Evolutionary conservation across 176 grass and related monocot genomes (phyloP).

Genomic region (Juncus effusus): DNA sequence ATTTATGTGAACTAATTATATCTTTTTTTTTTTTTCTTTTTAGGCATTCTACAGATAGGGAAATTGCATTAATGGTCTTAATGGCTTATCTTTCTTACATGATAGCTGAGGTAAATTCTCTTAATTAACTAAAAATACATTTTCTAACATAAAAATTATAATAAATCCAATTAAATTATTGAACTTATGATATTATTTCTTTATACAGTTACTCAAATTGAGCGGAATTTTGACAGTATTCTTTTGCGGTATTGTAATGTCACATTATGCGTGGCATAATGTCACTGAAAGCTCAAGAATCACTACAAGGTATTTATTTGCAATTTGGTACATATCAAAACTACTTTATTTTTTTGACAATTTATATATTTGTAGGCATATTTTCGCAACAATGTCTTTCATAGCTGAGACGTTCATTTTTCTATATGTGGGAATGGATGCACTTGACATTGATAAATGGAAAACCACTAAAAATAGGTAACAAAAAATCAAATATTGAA

Average conservation of each 20-base stretch:
- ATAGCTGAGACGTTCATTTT: conserved; percentile 89
- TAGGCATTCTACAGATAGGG: conserved; percentile 86
- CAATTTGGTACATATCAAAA: conserved; percentile 1
- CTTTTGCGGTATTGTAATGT: conserved; percentile 91
- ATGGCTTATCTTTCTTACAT: conserved; percentile 98
- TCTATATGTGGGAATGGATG: conserved; percentile 97
- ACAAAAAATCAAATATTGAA: background rate
- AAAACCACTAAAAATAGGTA: conserved; percentile 54
- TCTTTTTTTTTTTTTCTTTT: conserved; percentile 30
- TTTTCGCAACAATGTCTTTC: conserved; percentile 69
- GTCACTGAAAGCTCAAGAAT: conserved; percentile 77
- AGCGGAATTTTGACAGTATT: conserved; percentile 93
- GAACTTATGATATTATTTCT: conserved; percentile 5
- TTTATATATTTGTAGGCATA: conserved; percentile 47
- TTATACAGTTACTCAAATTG: conserved; percentile 46
- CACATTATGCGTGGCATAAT: conserved; percentile 95
- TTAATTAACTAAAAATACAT: background rate
- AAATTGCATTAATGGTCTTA: conserved; percentile 81
- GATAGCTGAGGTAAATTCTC: conserved; percentile 61
- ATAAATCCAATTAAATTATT: background rate
- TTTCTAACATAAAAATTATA: background rate
- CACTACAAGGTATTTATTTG: conserved; percentile 47
- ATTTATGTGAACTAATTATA: conserved; percentile 11
- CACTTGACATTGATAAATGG: conserved; percentile 87
- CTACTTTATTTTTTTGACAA: background rate